phyloP scores from a whole-genome alignment of 805 yeast species.

The Clavispora asparagi region DNA sequence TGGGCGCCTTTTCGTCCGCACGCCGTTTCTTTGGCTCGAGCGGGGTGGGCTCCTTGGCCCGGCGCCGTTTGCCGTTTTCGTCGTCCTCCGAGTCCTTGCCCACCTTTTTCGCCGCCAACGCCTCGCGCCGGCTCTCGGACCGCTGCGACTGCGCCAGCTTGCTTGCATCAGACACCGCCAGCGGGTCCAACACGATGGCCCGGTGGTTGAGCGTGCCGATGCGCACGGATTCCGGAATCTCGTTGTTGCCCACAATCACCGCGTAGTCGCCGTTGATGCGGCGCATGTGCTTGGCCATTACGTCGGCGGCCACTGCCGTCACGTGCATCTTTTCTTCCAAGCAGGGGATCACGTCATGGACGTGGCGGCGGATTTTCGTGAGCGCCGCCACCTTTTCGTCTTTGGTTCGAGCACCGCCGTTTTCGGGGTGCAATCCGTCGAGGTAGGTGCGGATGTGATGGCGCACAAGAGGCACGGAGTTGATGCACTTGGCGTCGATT shows the following conservation, averaged over 20 bases:
- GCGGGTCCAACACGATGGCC: conserved; percentile 67
- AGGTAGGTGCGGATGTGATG: conserved; percentile 47
- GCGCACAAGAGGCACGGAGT: conserved; percentile 63
- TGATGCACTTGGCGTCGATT: conserved; percentile 89
- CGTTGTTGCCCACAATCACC: conserved; percentile 61
- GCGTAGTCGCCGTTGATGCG: conserved; percentile 80
- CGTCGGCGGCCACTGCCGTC: conserved; percentile 83
- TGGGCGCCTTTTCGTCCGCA: conserved; percentile 7
- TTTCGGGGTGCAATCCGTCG: conserved; percentile 15
- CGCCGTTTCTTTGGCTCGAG: conserved; percentile 15
- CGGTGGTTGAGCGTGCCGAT: conserved; percentile 84
- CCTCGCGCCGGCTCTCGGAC: conserved; percentile 85
- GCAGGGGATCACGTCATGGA: conserved; percentile 79
- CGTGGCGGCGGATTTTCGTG: conserved; percentile 37
- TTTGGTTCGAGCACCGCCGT: conserved; percentile 5
- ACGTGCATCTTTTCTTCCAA: conserved; percentile 97
- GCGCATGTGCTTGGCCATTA: conserved; percentile 58
- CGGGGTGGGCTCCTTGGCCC: conserved; percentile 18
- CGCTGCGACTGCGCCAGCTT: conserved; percentile 70
- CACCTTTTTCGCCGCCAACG: conserved; percentile 83
- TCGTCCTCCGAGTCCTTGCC: conserved; percentile 34
- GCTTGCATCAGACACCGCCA: conserved; percentile 39
- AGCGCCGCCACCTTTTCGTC: conserved; percentile 27
- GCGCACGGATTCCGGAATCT: conserved; percentile 75
- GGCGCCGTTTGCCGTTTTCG: conserved; percentile 14